Base-by-base conservation (phyloP, 768 basidiomycete species). In the Panaeolus papilionaceus region DNA sequence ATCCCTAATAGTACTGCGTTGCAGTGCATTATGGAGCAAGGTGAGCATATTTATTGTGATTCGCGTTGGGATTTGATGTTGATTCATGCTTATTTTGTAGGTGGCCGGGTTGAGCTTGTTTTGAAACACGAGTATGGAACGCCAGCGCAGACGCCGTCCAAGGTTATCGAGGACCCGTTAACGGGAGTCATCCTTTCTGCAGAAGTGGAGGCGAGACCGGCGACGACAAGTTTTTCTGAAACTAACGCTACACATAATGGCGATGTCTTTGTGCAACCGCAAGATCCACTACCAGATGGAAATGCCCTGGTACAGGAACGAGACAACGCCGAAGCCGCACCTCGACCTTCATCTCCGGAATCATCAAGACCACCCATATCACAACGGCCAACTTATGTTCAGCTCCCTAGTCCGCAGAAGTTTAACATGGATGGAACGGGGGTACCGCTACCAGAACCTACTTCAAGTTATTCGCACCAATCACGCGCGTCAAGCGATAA, bases 11-110 rank as follows among this genome's bases (percentile, higher is more conserved):
- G 73, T 64, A 81, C 87, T 58, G 89, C 85, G 0, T 80, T 92
- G 79, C 87, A 90, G 65, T 84, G 85, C 62, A 81, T 91, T 11
- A 91, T 91, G 89, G 89, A 92, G 67, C 68, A 78, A 71, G 73
- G 71, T 75, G 62, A 63, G 72, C 72, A 49, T 54, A 64, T 63
- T 61, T 51, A 64, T 62, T 64, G 67, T 63, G 65, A 51, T 65
- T 61, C 33, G 28, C 64, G 33, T 20, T 23, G 20, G n/a, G 8
- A 20, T 49, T 47, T 49, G 28, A 3, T 2, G 18, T 37, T 28
- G 44, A 62, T n/a, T 66, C 23, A 20, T 28, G 23, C 23, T 23
- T 23, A 23, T 23, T 23, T 88, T 73, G 47, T 63, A 89, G 88
- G 86, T 28, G 88, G 88, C 2, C 79, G 86, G 42, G 86, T 89